Base-by-base conservation (phyloP, 2,329 filamentous ascomycete species). In the Pestalotiopsis sp. region DNA sequence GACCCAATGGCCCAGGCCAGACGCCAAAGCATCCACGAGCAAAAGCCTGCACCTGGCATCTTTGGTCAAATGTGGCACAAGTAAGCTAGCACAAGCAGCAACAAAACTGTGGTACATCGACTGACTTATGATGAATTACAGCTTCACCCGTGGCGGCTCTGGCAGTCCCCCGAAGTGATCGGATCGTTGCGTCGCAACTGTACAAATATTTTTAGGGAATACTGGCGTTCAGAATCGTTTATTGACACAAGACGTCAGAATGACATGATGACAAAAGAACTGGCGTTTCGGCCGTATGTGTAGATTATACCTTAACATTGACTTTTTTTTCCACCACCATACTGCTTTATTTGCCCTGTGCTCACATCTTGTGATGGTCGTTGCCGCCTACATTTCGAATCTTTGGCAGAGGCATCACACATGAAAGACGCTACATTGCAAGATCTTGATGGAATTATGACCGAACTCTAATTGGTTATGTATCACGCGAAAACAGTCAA, bases 1-100 rank as follows among this genome's bases (percentile, higher is more conserved):
- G 81, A 84, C 68, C 82, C 84, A 27, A 72, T 69, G 49, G 76
- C 77, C 1, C 59, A 80, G 2, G 83, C 84, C n/a, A 84, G 87
- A 14, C 85, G 87, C 5, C 83, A 86, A 74, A 88, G 86, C 74
- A 79, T 89, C 72, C 82, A 81, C 38, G 87, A 90, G 68, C 87
- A 89, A 75, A 82, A 83, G 69, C 81, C 81, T 14, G 77, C 81
- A 64, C 75, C 82, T 1, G 87, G 87, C 56, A 78, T 89, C 71
- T 79, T 89, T 65, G 85, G 85, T 67, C 81, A 84, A 70, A 83
- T 89, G 80, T 90, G 88, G 85, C 83, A 88, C 72, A 88, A 84
- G 87, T 89, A 77, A 67, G 65, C 45, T 14, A 23, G 5, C 27
- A n/a, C 58, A 38, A 12, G 6, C 1, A 4, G 6, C 4, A 1